A percentile compares a stretch with the other conserved stretches of the same genome.
Conservation (phyloP, 106 monocot genomes). For the Xerophyta viscosa region DNA sequence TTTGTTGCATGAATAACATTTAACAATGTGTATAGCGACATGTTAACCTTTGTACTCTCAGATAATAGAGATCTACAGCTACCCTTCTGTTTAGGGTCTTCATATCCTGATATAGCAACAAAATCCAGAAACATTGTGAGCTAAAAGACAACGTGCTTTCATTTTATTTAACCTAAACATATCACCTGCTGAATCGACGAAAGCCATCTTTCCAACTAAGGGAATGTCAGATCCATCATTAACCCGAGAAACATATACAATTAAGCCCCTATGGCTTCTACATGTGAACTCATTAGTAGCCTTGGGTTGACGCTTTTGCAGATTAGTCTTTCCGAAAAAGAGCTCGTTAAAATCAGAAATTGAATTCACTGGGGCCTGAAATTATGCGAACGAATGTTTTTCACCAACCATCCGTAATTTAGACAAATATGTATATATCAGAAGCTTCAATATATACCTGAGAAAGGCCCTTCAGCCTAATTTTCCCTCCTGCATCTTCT, state of each 20-base stretch:
- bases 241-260: conserved; percentile 23
- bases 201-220: conserved; percentile 38
- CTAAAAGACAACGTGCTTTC: too few relatives aligned
- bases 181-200: conserved; percentile 51
- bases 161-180: too few relatives aligned
- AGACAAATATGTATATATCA: not conserved
- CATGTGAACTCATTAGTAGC: conserved; percentile 9
- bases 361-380: conserved; percentile 42
- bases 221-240: conserved; percentile 20
- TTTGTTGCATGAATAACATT: conserved; percentile 57
- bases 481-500: conserved; percentile 40
- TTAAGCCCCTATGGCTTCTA: conserved; percentile 41
- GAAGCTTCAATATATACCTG: conserved; percentile 15
- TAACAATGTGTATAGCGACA: conserved; percentile 43
- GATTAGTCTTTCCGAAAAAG: conserved; percentile 13
- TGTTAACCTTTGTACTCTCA: conserved; percentile 40
- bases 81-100: conserved; percentile 28
- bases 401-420: not conserved
- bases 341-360: conserved; percentile 35
- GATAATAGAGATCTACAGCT: conserved; percentile 4
- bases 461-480: conserved; percentile 64
- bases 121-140: not conserved
- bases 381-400: not conserved
- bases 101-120: conserved; percentile 28
- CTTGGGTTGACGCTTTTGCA: conserved; percentile 13